Evolutionary conservation across 2,329 filamentous ascomycete species (phyloP).

Genomic region (Sporothrix pallida): DNA sequence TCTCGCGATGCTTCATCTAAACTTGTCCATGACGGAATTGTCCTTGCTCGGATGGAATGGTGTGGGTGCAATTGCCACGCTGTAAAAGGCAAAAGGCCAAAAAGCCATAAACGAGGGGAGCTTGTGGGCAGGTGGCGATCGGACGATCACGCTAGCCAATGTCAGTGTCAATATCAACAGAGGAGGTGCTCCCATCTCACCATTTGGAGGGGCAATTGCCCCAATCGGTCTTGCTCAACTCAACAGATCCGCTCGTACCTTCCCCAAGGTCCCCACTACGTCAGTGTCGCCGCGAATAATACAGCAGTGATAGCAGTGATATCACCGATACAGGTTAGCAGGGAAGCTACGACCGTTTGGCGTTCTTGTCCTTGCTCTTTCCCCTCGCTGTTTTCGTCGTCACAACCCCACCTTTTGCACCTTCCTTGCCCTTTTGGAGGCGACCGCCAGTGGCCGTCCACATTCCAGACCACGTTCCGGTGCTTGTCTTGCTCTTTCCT

Average conservation of each 20-base stretch:
- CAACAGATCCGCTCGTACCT: neutral
- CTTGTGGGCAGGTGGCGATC: neutral
- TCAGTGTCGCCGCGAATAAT: neutral
- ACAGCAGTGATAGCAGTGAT: neutral
- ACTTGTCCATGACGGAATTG: slow-evolving; percentile 20
- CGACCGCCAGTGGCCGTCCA: neutral
- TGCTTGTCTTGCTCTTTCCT: neutral
- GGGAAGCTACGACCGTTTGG: slow-evolving; percentile 9
- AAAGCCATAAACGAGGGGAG: neutral
- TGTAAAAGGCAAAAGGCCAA: neutral
- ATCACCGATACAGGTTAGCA: neutral
- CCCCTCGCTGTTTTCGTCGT: slow-evolving; percentile 30
- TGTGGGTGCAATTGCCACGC: slow-evolving; percentile 2
- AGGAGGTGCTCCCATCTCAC: neutral
- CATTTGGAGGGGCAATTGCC: neutral
- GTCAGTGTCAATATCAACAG: neutral
- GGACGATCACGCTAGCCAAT: slow-evolving; percentile 1
- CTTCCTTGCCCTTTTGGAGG: neutral
- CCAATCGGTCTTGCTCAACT: neutral
- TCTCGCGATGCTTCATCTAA: neutral
- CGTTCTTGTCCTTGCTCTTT: neutral
- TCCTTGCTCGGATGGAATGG: neutral
- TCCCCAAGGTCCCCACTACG: slow-evolving; percentile 6
- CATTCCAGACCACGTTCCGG: slow-evolving; percentile 24
- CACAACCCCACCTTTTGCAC: slow-evolving; percentile 26